Base-by-base conservation (phyloP, 208 protist genomes). In the Paratrypanosoma confusum region DNA sequence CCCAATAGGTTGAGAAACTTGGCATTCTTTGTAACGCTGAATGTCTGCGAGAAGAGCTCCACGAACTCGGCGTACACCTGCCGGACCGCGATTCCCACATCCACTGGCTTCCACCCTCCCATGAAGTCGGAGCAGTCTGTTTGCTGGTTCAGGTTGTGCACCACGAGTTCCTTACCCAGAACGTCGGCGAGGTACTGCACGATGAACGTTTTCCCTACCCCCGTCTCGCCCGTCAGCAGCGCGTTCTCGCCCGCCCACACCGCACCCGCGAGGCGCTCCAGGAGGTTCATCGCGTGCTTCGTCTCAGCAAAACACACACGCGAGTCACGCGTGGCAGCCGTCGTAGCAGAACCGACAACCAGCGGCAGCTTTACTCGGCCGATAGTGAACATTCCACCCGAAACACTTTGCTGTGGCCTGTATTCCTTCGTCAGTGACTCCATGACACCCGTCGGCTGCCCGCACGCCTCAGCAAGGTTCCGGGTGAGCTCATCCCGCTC, bases 141-240 rank as follows among this genome's bases (percentile, higher is more conserved):
- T 72, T 99, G 98, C 72, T 99, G 95, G 53, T 95, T 98, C 42
- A 99, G 77, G 66, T 99, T 99, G 54, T 97, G 79, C 11, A 98
- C 95, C 39, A 96, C 70, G 0, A 99, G 74, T 36, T 86, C 72
- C 45, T 90, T 72, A 10, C 87, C 82, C 22, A 93, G 62, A 39
- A 90, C 64, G 44, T 91, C 80, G 0, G 92, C 87, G 5, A 96
- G 68, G 51, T 90, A 89, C 43, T 92, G 81, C 10, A 95, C 87
- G 58, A 93, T 80, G 53, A 92, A 95, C 23, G 83, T 96, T 39
- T 96, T 95, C 24, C 92, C 89, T n/a, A 93, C 80, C 41, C 98
- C 98, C 22, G 98, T 99, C 58, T 99, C 97, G 43, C 98, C 98
- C 24, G 97, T 94, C 4, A 99, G 75, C 24, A 99, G 71, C 8